Percentiles rank a stretch among this genome's conserved stretches.
Conservation (phyloP, 805 yeast genomes). For the Wickerhamiella parazyma region DNA sequence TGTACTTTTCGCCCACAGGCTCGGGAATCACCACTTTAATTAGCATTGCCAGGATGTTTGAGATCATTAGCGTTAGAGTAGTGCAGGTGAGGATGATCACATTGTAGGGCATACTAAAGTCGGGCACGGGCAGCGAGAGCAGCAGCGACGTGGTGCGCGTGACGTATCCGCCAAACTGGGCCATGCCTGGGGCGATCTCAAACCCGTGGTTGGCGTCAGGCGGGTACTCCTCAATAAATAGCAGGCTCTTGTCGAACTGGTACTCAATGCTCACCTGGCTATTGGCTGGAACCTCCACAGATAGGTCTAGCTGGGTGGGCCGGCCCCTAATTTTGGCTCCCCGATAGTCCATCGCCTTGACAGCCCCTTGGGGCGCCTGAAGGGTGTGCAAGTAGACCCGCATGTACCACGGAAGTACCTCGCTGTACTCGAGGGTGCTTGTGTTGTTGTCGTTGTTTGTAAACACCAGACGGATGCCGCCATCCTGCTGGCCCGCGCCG, state of each 20-base stretch:
- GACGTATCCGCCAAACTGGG: slow-evolving; percentile 28
- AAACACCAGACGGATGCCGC: slow-evolving; percentile 72
- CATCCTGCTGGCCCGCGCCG: slow-evolving; percentile 82
- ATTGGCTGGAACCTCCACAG: slow-evolving; percentile 48
- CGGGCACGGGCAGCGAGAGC: slow-evolving; percentile 86
- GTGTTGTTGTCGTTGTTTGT: slow-evolving; percentile 42
- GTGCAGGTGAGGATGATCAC: slow-evolving; percentile 91
- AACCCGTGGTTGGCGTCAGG: slow-evolving; percentile 99
- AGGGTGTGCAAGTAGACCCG: slow-evolving; percentile 67
- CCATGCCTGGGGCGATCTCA: slow-evolving; percentile 71
- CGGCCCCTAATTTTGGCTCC: slow-evolving; percentile 72
- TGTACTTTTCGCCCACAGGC: slow-evolving; percentile 28
- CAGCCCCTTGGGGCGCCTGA: slow-evolving; percentile 20
- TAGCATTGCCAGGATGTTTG: slow-evolving; percentile 66
- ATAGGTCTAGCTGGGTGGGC: slow-evolving; percentile 72
- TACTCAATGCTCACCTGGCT: slow-evolving; percentile 50
- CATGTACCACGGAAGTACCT: slow-evolving; percentile 88
- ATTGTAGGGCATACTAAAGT: slow-evolving; percentile 96
- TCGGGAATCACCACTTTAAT: slow-evolving; percentile 60
- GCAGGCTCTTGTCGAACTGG: slow-evolving; percentile 74
- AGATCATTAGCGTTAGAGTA: slow-evolving; percentile 82
- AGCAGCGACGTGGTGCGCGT: slow-evolving; percentile 77
- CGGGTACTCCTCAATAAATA: slow-evolving; percentile 86
- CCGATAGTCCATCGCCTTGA: slow-evolving; percentile 36
- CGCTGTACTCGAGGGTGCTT: slow-evolving; percentile 50